Evolutionary conservation across 2,329 filamentous ascomycete species (phyloP).

Genomic region (Colletotrichum sp.): DNA sequence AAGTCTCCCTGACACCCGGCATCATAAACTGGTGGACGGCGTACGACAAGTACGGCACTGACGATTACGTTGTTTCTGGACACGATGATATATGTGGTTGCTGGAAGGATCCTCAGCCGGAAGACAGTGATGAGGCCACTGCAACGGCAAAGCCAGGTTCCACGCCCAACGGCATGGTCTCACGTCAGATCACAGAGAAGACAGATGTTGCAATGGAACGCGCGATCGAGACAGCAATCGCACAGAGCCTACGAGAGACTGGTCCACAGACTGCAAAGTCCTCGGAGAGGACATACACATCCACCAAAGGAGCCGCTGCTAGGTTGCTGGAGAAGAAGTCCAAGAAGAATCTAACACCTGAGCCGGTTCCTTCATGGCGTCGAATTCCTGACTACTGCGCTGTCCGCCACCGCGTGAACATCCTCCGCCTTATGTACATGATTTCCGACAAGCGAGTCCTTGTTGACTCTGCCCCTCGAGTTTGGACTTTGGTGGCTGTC

Average conservation of each 20-base stretch:
- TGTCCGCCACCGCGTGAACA: slow-evolving; percentile 64
- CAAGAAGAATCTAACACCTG: not conserved
- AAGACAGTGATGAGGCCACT: not conserved
- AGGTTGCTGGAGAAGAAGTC: slow-evolving; percentile 27
- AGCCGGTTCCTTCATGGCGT: slow-evolving; percentile 32
- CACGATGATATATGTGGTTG: slow-evolving; percentile 47
- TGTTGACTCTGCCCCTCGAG: slow-evolving; percentile 68
- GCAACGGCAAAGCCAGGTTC: not conserved
- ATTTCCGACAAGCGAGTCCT: slow-evolving; percentile 59
- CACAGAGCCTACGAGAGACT: not conserved
- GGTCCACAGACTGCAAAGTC: not conserved
- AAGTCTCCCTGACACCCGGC: slow-evolving; percentile 61
- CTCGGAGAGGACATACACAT: not conserved
- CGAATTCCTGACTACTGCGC: slow-evolving; percentile 65
- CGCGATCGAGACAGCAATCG: not conserved
- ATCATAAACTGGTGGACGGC: slow-evolving; percentile 61
- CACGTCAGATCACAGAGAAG: not conserved
- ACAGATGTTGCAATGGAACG: not conserved
- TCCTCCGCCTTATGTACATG: slow-evolving; percentile 66
- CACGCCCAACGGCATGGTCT: not conserved
- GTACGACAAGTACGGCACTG: slow-evolving; percentile 33
- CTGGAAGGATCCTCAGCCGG: not conserved
- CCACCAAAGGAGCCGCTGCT: not conserved
- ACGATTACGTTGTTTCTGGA: slow-evolving; percentile 36
- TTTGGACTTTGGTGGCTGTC: slow-evolving; percentile 70